Evolutionary conservation across 1,139 yeast species (phyloP), one percentile per base, ranked within the genome.

Genomic region (Suhomyces guaymorum): DNA sequence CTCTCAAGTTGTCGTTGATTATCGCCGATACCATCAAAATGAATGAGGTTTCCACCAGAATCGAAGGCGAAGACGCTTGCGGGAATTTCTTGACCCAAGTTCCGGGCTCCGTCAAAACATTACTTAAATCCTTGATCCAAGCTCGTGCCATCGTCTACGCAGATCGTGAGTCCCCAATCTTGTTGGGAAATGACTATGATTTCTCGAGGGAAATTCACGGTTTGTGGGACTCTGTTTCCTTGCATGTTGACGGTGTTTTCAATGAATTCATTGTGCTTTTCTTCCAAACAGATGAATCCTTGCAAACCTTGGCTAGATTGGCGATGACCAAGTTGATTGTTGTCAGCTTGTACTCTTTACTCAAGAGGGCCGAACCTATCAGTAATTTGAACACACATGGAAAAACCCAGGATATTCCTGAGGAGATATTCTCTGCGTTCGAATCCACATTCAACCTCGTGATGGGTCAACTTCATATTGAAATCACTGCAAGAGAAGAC

Each of bases 1-100:
- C 28, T 13, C 15, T 25, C 8, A 25, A 26, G 3, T 14, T 33
- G 2, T 30, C 37, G 6, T 29, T 52, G 20, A 32, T 73, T 36
- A 57, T 80, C 48, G 80, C 80, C 41, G 73, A 79, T 43, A 77
- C 84, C 0, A 67, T 81, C 19, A 68, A 74, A 30, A 71, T 78
- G 73, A 55, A 66, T 32, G 88, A 81, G 49, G 71, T 79, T 17
- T 51, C 79, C 0, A 62, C 77, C 1, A 66, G 88, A 44, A 48
- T 71, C 6, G 61, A 60, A 17, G 74, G 74, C 1, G 48, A 45
- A 7, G 48, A 55, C 11, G 55, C 70, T 5, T 61, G 63, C 32
- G 46, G 54, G 2, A 49, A 55, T 5, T 69, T 73, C 37, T 46
- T 75, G 35, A 44, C 48, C 16, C 57, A 61, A 44, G 44, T 64